Conservation (phyloP, 2,329 filamentous ascomycete genomes). For the Remersonia thermophila region DNA sequence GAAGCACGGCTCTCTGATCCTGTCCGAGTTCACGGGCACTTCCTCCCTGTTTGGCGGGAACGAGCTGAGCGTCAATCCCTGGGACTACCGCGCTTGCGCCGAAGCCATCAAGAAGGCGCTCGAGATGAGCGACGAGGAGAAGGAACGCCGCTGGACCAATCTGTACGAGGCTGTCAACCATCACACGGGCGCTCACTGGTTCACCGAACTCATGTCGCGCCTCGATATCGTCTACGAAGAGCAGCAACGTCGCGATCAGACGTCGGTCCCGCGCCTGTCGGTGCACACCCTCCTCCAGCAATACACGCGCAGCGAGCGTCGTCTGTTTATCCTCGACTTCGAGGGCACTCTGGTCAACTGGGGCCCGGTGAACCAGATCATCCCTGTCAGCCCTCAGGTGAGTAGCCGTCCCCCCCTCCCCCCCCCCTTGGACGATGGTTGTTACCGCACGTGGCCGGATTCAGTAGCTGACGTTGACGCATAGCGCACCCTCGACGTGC, state of each 20-base stretch:
- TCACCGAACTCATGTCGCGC: conserved; percentile 57
- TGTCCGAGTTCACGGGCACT: conserved; percentile 92
- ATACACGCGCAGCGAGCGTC: conserved; percentile 54
- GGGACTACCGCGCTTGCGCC: conserved; percentile 83
- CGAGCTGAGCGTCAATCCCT: conserved; percentile 81
- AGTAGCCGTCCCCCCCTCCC: conserved; percentile 11
- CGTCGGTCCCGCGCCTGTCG: conserved; percentile 74
- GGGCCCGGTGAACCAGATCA: conserved; percentile 72
- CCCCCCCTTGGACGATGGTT: no score
- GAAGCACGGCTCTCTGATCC: conserved; percentile 77
- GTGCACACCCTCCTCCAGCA: conserved; percentile 48
- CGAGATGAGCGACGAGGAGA: conserved; percentile 67
- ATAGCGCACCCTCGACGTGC: conserved; percentile 67
- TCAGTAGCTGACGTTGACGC: background rate
- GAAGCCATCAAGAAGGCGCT: conserved; percentile 74
- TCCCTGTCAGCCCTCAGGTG: conserved; percentile 65
- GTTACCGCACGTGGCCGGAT: no score
- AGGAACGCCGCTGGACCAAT: conserved; percentile 58
- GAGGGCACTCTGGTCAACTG: conserved; percentile 85
- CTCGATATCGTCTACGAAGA: conserved; percentile 70
- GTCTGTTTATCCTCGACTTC: conserved; percentile 85
- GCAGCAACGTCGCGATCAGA: conserved; percentile 73
- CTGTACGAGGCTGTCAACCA: conserved; percentile 62
- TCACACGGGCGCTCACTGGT: conserved; percentile 80
- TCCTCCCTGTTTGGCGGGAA: conserved; percentile 71